Evolutionary conservation across 495 filamentous ascomycete species (phyloP).

Genomic region (Aspergillus indologenus): DNA sequence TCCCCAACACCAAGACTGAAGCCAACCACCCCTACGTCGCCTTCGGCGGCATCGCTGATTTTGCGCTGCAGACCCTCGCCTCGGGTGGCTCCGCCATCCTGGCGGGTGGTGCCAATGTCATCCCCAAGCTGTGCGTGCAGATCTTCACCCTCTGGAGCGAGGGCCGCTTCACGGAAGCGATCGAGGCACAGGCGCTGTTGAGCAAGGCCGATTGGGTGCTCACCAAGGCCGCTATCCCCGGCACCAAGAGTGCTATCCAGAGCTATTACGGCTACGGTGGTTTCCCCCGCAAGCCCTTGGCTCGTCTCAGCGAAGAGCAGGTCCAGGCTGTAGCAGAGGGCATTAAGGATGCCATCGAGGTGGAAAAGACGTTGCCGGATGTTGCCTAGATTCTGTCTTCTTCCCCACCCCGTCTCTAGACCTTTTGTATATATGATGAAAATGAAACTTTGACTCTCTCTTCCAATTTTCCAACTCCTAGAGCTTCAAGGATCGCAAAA

Average conservation of each 20-base stretch:
- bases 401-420: not conserved
- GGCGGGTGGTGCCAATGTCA: slow-evolving; percentile 82
- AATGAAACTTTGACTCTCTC: not conserved
- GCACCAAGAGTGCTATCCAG: slow-evolving; percentile 82
- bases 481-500: not conserved
- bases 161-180: slow-evolving; percentile 71
- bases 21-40: slow-evolving; percentile 70
- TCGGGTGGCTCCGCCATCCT: slow-evolving; percentile 82
- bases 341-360: slow-evolving; percentile 67
- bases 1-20: slow-evolving; percentile 30
- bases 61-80: slow-evolving; percentile 76
- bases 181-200: slow-evolving; percentile 67
- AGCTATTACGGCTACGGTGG: slow-evolving; percentile 83
- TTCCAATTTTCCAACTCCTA: not conserved
- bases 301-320: slow-evolving; percentile 53
- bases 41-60: slow-evolving; percentile 86
- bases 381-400: slow-evolving; percentile 23
- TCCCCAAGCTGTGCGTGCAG: slow-evolving; percentile 75
- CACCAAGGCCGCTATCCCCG: slow-evolving; percentile 81
- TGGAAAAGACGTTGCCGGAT: slow-evolving; percentile 54
- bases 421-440: not conserved
- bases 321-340: slow-evolving; percentile 56
- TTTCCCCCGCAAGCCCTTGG: slow-evolving; percentile 69
- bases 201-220: slow-evolving; percentile 81
- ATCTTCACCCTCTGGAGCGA: slow-evolving; percentile 77